Percentiles rank a stretch among this genome's conserved stretches.
Conservation (phyloP, 345 rosid species). For the Hypericum androsaemum region DNA sequence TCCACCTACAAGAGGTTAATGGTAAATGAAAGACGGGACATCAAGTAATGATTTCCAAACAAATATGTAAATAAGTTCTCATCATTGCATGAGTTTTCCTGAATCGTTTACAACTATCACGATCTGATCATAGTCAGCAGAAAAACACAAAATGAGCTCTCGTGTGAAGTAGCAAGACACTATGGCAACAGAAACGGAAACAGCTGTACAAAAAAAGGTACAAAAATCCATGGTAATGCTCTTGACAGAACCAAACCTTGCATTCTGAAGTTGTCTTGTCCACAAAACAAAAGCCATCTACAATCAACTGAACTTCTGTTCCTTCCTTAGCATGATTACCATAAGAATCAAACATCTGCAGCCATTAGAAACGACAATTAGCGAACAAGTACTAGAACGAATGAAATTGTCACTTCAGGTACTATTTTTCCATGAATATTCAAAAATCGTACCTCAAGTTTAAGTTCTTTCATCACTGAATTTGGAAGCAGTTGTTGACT, state of each 20-base stretch:
- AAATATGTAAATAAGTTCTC: neutral
- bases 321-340: conserved; percentile 43
- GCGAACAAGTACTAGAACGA: conserved; percentile 1
- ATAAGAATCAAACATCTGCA: conserved; percentile 48
- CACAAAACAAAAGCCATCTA: conserved; percentile 35
- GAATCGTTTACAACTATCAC: neutral
- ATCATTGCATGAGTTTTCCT: neutral
- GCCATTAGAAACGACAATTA: neutral
- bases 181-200: neutral
- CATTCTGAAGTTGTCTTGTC: conserved; percentile 23
- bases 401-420: neutral
- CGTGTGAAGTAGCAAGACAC: no score
- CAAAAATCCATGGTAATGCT: neutral
- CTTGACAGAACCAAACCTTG: conserved; percentile 26
- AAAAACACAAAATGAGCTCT: no score
- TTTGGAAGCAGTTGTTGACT: conserved; percentile 34
- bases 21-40: neutral
- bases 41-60: neutral
- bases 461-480: conserved; percentile 31
- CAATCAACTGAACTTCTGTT: conserved; percentile 25
- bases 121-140: no score
- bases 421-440: neutral
- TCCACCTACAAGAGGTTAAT: conserved; percentile 32
- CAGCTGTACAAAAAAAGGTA: neutral
- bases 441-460: conserved; percentile 39